Conservation (phyloP, 805 yeast species). For the Torulaspora microellipsoides region DNA sequence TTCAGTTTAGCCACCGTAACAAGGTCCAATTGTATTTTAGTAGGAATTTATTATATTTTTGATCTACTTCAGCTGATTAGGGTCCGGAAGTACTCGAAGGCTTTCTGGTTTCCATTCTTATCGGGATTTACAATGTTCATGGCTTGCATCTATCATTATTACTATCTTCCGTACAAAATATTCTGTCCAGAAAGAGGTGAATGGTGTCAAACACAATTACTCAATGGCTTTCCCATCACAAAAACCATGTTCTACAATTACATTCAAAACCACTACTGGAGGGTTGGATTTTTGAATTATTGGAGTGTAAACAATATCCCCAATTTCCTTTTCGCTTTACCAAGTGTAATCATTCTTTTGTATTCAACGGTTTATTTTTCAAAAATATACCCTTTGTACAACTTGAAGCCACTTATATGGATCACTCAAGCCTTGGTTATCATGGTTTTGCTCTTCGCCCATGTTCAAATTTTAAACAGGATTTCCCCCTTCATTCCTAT, state of each 20-base stretch:
- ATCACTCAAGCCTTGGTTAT: slow-evolving; percentile 44
- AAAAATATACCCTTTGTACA: slow-evolving; percentile 34
- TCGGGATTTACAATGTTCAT: slow-evolving; percentile 55
- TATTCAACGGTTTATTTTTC: slow-evolving; percentile 40
- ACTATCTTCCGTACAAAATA: slow-evolving; percentile 47
- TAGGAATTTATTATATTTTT: slow-evolving; percentile 61
- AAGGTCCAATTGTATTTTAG: slow-evolving; percentile 70
- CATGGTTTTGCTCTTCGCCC: slow-evolving; percentile 59
- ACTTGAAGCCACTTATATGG: slow-evolving; percentile 39
- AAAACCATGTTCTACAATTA: slow-evolving; percentile 50
- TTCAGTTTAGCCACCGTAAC: slow-evolving; percentile 57
- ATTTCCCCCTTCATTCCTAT: slow-evolving; percentile 74
- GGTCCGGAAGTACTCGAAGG: slow-evolving; percentile 16
- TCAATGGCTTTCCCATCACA: slow-evolving; percentile 35
- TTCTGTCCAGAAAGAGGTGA: slow-evolving; percentile 71
- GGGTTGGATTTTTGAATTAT: slow-evolving; percentile 71
- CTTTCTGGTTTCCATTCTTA: slow-evolving; percentile 35
- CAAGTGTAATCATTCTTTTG: slow-evolving; percentile 50
- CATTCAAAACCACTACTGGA: slow-evolving; percentile 83
- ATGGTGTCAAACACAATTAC: slow-evolving; percentile 61
- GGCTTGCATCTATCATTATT: slow-evolving; percentile 42
- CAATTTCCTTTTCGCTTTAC: slow-evolving; percentile 71
- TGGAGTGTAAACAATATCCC: slow-evolving; percentile 83
- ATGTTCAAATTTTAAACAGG: slow-evolving; percentile 82
- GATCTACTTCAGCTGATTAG: slow-evolving; percentile 42